Evolutionary conservation across 2,329 filamentous ascomycete species (phyloP).

Genomic region (Phialophora verrucosa): DNA sequence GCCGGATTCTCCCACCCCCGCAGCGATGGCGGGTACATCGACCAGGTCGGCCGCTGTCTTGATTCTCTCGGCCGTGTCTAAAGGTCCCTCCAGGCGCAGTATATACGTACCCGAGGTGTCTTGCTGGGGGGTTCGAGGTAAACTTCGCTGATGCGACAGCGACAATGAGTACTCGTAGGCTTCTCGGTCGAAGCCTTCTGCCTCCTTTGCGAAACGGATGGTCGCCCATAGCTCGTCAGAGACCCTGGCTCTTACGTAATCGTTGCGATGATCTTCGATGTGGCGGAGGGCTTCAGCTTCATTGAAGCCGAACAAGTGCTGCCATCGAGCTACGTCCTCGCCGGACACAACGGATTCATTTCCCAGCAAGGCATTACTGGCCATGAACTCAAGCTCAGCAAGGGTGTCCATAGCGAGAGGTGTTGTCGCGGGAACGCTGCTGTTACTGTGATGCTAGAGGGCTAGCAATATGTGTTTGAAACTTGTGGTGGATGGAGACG

Average conservation of each 20-base stretch:
- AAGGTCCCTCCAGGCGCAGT: neutral
- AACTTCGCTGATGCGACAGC: neutral
- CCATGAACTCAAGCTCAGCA: conserved; percentile 7
- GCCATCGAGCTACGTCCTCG: conserved; percentile 42
- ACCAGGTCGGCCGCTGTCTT: neutral
- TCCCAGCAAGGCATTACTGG: neutral
- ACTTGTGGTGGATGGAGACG: too few species aligned
- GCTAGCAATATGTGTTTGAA: too few species aligned
- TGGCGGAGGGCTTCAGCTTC: conserved; percentile 43
- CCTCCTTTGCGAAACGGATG: conserved; percentile 42
- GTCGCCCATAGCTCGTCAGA: conserved; percentile 47
- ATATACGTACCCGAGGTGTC: neutral
- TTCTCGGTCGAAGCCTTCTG: conserved; percentile 47
- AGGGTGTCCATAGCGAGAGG: neutral
- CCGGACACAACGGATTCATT: conserved; percentile 1
- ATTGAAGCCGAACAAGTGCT: conserved; percentile 45
- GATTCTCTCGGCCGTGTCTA: neutral
- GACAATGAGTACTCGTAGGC: conserved; percentile 43
- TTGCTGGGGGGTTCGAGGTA: neutral
- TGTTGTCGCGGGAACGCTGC: neutral
- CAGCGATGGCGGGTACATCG: neutral
- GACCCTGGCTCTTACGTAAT: conserved; percentile 44
- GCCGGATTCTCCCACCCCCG: neutral
- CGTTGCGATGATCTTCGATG: conserved; percentile 44
- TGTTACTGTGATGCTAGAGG: too few species aligned